Base-by-base conservation (phyloP, 176 grass and related monocot species). In the Microstegium vimineum region DNA sequence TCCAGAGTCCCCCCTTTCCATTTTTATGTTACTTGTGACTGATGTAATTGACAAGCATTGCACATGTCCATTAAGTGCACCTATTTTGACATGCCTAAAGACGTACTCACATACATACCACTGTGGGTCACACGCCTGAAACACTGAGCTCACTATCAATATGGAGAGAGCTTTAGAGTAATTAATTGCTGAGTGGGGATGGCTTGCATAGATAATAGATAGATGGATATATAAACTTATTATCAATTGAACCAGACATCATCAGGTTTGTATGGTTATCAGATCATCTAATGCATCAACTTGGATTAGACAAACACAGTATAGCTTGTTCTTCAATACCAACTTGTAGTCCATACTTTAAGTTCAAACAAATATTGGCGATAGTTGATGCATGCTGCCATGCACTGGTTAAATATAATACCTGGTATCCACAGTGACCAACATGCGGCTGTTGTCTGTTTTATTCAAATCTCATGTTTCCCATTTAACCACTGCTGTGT, bases 321-420 rank as follows among this genome's bases (percentile, higher is more conserved):
- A 52, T 54, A 63, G 51, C 4, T 67, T 87, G 56, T 60, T 66
- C 23, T 32, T 78, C 73, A 71, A 52, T 83, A 67, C 54, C 35
- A 66, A 43, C 42, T 72, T 1, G 23, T 54, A 67, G n/a, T 36
- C n/a, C 46, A 79, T 32, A 66, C 52, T 40, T 70, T 17, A 10
- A 17, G 59, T 34, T 78, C 54, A 66, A 79, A 45, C 33, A 65
- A 56, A 73, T 41, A 25, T 40, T 32, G 2, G 11, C n/a, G n/a
- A 80, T 38, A 43, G 59, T 42, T 82, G 51, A 69, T 62, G 30
- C 4, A 83, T 62, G 40, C 52, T 66, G 31, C 28, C 25, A 36
- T 70, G 17, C 63, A 45, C 3, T n/a, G 13, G 16, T 81, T 61
- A 69, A 62, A 87, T 64, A 38, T 31, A 64, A 25, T 52, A 64